Evolutionary conservation across 1,284 basidiomycete genomes (phyloP).

Genomic region (Apiotrichum veenhuisii): DNA sequence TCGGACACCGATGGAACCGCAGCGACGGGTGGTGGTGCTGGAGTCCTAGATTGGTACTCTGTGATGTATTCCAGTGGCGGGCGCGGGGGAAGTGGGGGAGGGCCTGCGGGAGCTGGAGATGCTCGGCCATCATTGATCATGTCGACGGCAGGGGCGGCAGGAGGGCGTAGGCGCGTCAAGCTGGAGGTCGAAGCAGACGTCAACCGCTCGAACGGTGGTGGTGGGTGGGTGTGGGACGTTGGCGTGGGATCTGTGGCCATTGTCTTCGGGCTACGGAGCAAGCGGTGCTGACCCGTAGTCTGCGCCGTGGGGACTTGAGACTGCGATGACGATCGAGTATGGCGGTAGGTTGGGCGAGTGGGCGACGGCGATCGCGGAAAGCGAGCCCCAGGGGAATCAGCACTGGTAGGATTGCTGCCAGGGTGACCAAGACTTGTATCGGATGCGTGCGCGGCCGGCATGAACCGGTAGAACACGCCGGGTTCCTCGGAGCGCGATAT

Average conservation of each 20-base stretch:
- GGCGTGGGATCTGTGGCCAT: too few species aligned
- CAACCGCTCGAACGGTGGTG: not conserved
- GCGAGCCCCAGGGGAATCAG: too few species aligned
- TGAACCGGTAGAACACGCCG: not conserved
- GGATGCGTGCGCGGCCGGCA: not conserved
- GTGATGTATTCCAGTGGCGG: not conserved
- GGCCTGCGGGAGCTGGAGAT: not conserved
- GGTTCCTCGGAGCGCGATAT: not conserved
- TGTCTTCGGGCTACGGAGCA: too few species aligned
- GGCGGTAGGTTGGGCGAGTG: not conserved
- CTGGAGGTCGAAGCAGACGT: not conserved
- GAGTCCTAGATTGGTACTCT: not conserved
- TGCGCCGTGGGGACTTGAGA: not conserved
- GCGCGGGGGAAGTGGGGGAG: not conserved
- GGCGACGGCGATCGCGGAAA: not conserved
- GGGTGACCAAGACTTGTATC: not conserved
- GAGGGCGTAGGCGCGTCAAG: too few species aligned
- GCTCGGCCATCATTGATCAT: not conserved
- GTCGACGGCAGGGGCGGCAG: not conserved
- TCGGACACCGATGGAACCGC: not conserved
- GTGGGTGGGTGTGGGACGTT: not conserved
- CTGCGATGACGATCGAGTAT: not conserved
- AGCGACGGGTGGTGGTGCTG: not conserved
- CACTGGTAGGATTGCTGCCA: too few species aligned
- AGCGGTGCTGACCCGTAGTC: not conserved